Percentiles rank a stretch among this genome's conserved stretches.
phyloP scores from a whole-genome alignment of 441 rosid species.

The Macaranga tanarius region DNA sequence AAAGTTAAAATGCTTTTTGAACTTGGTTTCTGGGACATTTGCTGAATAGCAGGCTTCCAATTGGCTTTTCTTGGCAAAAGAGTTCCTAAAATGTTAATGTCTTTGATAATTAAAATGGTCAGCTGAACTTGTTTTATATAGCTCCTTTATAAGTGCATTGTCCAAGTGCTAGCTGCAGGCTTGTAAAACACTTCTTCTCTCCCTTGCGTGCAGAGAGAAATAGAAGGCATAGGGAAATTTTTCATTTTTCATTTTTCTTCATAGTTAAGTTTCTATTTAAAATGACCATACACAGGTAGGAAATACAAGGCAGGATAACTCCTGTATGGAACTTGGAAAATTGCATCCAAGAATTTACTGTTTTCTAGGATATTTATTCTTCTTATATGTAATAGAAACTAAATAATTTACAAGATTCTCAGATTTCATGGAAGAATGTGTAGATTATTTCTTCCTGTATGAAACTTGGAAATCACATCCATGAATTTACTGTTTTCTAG shows the following conservation, averaged over 20 bases:
- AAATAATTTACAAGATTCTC: too few species aligned
- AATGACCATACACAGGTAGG: not conserved
- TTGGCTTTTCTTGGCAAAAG: not conserved
- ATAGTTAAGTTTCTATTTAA: not conserved
- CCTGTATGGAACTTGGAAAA: not conserved
- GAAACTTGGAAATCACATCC: not conserved
- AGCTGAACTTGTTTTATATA: not conserved
- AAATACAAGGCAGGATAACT: not conserved
- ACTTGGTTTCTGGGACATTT: not conserved
- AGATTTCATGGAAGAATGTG: too few species aligned
- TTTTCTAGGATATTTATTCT: too few species aligned
- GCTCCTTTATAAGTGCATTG: slow-evolving; percentile 4
- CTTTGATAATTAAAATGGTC: not conserved
- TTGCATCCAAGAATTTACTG: too few species aligned
- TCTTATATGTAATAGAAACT: too few species aligned
- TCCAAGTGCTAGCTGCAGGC: not conserved
- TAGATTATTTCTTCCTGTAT: too few species aligned
- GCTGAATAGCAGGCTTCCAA: not conserved
- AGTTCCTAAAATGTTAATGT: not conserved
- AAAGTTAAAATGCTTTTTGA: not conserved
- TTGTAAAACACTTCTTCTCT: too few species aligned
- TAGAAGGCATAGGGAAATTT: not conserved
- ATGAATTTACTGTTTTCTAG: not conserved
- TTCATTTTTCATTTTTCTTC: not conserved
- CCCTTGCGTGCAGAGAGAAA: too few species aligned